Percentiles rank a stretch among this genome's conserved stretches.
Conservation (phyloP, 805 yeast species). For the Blastobotrys terrestris region DNA sequence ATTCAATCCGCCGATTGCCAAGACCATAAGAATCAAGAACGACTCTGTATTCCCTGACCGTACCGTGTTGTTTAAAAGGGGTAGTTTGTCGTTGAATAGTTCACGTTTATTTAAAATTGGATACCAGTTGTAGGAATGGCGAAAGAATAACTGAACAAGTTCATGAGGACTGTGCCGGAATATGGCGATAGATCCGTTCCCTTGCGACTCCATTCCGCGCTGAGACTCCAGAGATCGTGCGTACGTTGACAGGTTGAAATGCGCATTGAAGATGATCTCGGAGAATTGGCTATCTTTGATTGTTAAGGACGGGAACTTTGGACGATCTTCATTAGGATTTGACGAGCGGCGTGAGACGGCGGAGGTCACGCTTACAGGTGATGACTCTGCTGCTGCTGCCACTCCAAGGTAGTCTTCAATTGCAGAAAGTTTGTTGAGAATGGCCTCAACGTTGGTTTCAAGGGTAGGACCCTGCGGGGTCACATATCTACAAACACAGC, state of each 20-base stretch:
- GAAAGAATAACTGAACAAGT: conserved; percentile 1
- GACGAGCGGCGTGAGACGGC: too few relatives aligned
- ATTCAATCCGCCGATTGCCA: conserved; percentile 8
- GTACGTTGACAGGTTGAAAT: not conserved
- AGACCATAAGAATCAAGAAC: conserved; percentile 4
- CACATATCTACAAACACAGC: conserved; percentile 5
- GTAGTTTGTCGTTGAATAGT: conserved; percentile 3
- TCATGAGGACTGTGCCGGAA: conserved; percentile 6
- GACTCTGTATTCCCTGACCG: conserved; percentile 1
- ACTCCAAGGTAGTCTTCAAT: not conserved
- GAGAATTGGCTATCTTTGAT: not conserved
- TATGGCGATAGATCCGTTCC: not conserved
- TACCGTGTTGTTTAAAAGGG: not conserved
- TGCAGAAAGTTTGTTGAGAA: not conserved
- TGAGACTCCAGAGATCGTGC: not conserved
- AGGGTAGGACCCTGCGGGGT: conserved; percentile 5
- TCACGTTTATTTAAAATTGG: conserved; percentile 4
- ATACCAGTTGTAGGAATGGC: conserved; percentile 6
- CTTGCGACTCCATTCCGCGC: not conserved
- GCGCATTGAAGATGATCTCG: not conserved
- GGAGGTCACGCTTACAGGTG: too few relatives aligned
- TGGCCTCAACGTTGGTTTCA: conserved; percentile 2
- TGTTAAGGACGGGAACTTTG: not conserved
- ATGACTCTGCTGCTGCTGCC: not conserved
- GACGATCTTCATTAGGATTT: not conserved